These are phyloP conservation scores for Akebia trifoliata DNA, from an alignment of 164 flowering plant species.

Conservation along the genomic window DNA sequence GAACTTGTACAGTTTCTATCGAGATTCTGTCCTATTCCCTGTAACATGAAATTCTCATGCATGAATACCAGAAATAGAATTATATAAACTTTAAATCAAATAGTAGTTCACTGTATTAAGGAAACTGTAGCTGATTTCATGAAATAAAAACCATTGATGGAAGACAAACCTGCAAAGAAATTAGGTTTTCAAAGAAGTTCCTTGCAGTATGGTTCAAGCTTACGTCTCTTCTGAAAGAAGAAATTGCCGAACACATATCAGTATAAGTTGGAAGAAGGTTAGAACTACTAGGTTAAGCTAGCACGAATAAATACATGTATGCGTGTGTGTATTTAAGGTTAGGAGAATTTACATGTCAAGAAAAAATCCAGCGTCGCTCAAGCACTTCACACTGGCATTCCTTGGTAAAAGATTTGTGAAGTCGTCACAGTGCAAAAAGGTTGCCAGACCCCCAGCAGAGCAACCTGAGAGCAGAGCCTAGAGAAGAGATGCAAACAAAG, in stretches of 20 bases:
- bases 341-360: conserved; percentile 56
- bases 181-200: conserved; percentile 39
- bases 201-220: conserved; percentile 47
- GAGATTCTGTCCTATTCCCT: conserved; percentile 60
- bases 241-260: conserved; percentile 1
- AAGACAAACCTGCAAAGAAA: conserved; percentile 63
- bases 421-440: conserved; percentile 77
- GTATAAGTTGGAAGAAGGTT: not conserved
- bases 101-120: not conserved
- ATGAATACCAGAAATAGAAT: not conserved
- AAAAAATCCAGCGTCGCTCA: conserved; percentile 96
- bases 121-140: not conserved
- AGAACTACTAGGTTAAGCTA: not conserved
- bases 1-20: conserved; percentile 52
- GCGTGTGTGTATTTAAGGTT: not conserved
- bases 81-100: not conserved
- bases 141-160: not conserved
- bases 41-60: conserved; percentile 20
- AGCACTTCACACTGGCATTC: conserved; percentile 69
- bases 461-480: conserved; percentile 98
- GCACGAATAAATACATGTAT: not conserved
- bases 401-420: conserved; percentile 57
- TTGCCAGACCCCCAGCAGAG: conserved; percentile 93
- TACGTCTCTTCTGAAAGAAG: conserved; percentile 58
- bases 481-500: conserved; percentile 6